Conservation (phyloP, 2,329 filamentous ascomycete genomes). For the Pochonia chlamydosporia region DNA sequence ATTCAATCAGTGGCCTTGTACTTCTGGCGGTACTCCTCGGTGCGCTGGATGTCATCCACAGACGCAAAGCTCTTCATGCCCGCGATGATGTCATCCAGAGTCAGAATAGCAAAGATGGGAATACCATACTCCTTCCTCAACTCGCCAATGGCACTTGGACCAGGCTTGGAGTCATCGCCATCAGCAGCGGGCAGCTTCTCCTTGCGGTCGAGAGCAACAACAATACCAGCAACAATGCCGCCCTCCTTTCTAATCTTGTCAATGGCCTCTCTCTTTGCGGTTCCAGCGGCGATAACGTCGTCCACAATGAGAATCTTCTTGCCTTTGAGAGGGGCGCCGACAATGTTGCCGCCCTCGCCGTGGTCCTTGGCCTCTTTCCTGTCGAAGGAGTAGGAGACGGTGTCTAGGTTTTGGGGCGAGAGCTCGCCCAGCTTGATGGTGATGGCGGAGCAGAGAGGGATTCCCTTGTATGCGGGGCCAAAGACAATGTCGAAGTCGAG, state of each 20-base stretch:
- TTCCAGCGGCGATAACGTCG: conserved; percentile 94
- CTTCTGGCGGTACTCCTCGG: conserved; percentile 67
- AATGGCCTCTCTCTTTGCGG: conserved; percentile 88
- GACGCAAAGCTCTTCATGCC: conserved; percentile 58
- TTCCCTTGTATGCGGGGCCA: conserved; percentile 94
- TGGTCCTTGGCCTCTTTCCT: conserved; percentile 96
- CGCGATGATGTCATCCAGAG: conserved; percentile 74
- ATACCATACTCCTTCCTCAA: conserved; percentile 78
- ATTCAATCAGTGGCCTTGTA: conserved; percentile 54
- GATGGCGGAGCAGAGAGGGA: conserved; percentile 77
- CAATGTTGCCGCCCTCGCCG: conserved; percentile 89
- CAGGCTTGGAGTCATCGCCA: conserved; percentile 61
- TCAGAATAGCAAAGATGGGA: conserved; percentile 78
- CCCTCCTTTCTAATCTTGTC: conserved; percentile 82
- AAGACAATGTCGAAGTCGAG: conserved; percentile 80
- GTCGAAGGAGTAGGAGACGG: conserved; percentile 83
- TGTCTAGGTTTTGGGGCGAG: conserved; percentile 58
- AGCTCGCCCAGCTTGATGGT: conserved; percentile 69
- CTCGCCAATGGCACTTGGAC: conserved; percentile 79
- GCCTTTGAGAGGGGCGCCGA: conserved; percentile 78
- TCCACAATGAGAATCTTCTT: conserved; percentile 88
- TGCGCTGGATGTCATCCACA: conserved; percentile 56
- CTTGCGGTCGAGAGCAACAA: conserved; percentile 82
- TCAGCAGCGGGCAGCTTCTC: conserved; percentile 68
- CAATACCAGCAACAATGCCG: conserved; percentile 77